Evolutionary conservation across 805 yeast species (phyloP).

Genomic region (Starmerella riodocensis): DNA sequence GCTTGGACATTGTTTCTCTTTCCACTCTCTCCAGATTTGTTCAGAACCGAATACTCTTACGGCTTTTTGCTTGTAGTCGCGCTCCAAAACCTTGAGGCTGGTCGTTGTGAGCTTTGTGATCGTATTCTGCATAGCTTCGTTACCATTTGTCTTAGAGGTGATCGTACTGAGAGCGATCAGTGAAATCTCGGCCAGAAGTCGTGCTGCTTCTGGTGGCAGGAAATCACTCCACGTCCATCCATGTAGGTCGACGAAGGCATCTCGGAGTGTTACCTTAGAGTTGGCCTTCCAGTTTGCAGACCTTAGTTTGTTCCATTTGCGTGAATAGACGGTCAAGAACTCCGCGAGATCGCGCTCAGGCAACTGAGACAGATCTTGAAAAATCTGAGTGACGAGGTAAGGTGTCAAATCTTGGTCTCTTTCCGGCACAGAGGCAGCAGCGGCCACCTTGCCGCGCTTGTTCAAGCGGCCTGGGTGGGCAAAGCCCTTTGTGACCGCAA

Average conservation of each 20-base stretch:
- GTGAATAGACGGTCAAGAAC: not conserved
- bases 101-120: not conserved
- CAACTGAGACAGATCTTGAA: not conserved
- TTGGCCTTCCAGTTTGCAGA: too few relatives aligned
- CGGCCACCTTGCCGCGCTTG: slow-evolving; percentile 9
- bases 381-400: too few relatives aligned
- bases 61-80: not conserved
- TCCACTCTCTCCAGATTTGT: slow-evolving; percentile 3
- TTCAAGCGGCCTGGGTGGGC: slow-evolving; percentile 16
- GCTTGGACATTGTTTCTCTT: slow-evolving; percentile 2
- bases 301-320: too few relatives aligned
- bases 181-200: not conserved
- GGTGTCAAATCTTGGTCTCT: too few relatives aligned
- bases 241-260: not conserved
- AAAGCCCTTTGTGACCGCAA: slow-evolving; percentile 13
- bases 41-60: not conserved
- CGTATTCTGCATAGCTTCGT: not conserved
- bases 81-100: not conserved
- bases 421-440: not conserved
- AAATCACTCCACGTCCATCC: not conserved
- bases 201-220: not conserved
- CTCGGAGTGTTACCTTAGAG: too few relatives aligned
- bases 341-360: not conserved
- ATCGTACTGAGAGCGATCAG: not conserved
- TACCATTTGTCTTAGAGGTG: not conserved